Evolutionary conservation across 2,329 filamentous ascomycete species (phyloP).

Genomic region (Colletotrichum lupini): DNA sequence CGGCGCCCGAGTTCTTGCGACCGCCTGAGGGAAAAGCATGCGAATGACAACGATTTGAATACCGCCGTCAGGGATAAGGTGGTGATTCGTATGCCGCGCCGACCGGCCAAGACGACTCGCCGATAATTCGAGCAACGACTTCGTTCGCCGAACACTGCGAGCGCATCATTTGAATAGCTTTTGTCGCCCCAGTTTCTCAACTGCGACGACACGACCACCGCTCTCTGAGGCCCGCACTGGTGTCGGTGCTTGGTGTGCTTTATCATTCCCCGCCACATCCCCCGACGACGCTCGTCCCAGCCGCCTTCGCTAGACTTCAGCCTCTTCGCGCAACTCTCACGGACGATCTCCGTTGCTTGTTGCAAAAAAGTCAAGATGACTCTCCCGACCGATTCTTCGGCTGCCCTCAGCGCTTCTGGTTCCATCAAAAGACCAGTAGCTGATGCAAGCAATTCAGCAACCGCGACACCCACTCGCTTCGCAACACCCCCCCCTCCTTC

Average conservation of each 20-base stretch:
- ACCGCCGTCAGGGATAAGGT: constrained; percentile 31
- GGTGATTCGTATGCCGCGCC: constrained; percentile 28
- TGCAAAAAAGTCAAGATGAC: constrained; percentile 44
- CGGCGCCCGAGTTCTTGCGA: constrained; percentile 14
- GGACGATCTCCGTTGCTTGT: constrained; percentile 32
- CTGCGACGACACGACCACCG: neutral
- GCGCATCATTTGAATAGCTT: neutral
- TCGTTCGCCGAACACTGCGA: neutral
- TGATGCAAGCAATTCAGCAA: constrained; percentile 48
- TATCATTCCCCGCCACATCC: constrained; percentile 22
- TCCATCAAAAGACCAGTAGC: constrained; percentile 45
- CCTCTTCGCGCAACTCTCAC: constrained; percentile 33
- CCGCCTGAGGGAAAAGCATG: constrained; percentile 26
- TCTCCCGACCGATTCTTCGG: constrained; percentile 43
- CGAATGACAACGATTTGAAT: constrained; percentile 23
- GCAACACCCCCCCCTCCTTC: constrained; percentile 57
- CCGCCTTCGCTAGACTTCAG: constrained; percentile 15
- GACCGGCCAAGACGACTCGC: constrained; percentile 3
- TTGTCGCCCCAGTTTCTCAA: neutral
- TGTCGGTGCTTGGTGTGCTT: constrained; percentile 10
- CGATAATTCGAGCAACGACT: neutral
- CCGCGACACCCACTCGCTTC: constrained; percentile 49
- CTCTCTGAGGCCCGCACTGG: constrained; percentile 4
- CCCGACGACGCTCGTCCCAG: constrained; percentile 12
- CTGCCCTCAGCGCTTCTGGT: constrained; percentile 39